Base-by-base conservation (phyloP, 2,329 filamentous ascomycete genomes). In the Tolypocladium album region DNA sequence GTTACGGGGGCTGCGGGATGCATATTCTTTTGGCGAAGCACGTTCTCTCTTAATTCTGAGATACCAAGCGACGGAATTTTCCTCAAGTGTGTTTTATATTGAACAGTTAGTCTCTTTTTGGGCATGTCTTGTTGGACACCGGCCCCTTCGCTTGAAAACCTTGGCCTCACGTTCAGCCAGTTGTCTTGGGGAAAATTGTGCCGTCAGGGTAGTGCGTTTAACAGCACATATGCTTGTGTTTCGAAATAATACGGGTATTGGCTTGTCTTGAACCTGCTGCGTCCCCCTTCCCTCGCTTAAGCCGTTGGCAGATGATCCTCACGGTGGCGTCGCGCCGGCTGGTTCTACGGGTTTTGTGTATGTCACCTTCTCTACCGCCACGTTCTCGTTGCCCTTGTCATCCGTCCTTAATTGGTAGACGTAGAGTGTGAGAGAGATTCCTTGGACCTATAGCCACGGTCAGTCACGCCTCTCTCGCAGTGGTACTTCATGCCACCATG, bases 381-480 rank as follows among this genome's bases (percentile, higher is more conserved):
- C 89, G 61, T 87, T 91, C 74, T 92, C 89, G 42, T 83, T 83
- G 20, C 89, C 89, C 65, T 89, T 87, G 60, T 83, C 86, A 67
- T 91, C 88, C 70, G 88, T 91, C 72, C 87, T 84, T 69, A 92
- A 75, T 72, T 92, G 89, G 72, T 97, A 97, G 58, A 97, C 93
- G 73, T 97, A 97, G 57, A 97, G 81, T 61, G 95, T 95, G 65
- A 97, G 82, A 20, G 95, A 95, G 72, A 97, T 95, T 39, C 93
- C 93, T 83, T 97, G 93, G 42, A 96, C 90, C 91, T 96, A 67
- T 62, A 66, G 45, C 13, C 27, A 38, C 2, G 20, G 38, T 58
- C 31, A 61, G 47, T 22, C 36, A 38, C 20, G 50, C 8, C 50
- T 55, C 9, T 17, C 12, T 3, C 20, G 20, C 50, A 13, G 3